Evolutionary conservation across 192 early-diverging fungal genomes (phyloP).

Genomic region (Coemansia sp.): DNA sequence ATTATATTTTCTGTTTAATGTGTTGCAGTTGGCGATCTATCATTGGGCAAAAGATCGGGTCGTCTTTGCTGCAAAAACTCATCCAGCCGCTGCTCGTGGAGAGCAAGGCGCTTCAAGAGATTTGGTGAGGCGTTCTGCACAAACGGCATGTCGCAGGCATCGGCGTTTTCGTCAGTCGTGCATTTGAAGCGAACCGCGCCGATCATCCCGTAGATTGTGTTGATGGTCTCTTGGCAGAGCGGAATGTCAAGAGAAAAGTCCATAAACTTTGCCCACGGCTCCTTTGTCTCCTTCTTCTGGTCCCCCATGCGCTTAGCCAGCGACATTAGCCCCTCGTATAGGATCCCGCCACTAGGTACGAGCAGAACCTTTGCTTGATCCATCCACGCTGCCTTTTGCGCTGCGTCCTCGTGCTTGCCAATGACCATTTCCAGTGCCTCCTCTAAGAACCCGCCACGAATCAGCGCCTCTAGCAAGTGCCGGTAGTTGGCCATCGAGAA

Average conservation of each 20-base stretch:
- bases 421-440: slow-evolving; percentile 36
- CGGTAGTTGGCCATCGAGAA: slow-evolving; percentile 39
- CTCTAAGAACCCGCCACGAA: slow-evolving; percentile 27
- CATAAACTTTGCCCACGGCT: slow-evolving; percentile 26
- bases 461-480: slow-evolving; percentile 42
- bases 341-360: not conserved
- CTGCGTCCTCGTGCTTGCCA: slow-evolving; percentile 20
- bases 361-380: slow-evolving; percentile 10
- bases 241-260: slow-evolving; percentile 29
- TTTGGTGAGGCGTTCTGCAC: slow-evolving; percentile 22
- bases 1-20: no score
- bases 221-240: slow-evolving; percentile 31
- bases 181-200: slow-evolving; percentile 23
- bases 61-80: slow-evolving; percentile 12
- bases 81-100: slow-evolving; percentile 38
- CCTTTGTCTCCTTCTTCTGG: not conserved
- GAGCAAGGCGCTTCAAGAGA: slow-evolving; percentile 17
- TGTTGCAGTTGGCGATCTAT: not conserved
- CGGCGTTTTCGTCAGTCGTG: slow-evolving; percentile 3
- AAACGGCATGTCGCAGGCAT: slow-evolving; percentile 24
- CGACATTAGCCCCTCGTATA: not conserved
- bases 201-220: slow-evolving; percentile 32
- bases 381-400: not conserved
- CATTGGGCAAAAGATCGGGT: slow-evolving; percentile 35
- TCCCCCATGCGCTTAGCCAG: not conserved